These are phyloP conservation scores for Globisporangium heterothallicum DNA, from an alignment of 352 stramenopile genomes.

Conservation along the genomic window DNA sequence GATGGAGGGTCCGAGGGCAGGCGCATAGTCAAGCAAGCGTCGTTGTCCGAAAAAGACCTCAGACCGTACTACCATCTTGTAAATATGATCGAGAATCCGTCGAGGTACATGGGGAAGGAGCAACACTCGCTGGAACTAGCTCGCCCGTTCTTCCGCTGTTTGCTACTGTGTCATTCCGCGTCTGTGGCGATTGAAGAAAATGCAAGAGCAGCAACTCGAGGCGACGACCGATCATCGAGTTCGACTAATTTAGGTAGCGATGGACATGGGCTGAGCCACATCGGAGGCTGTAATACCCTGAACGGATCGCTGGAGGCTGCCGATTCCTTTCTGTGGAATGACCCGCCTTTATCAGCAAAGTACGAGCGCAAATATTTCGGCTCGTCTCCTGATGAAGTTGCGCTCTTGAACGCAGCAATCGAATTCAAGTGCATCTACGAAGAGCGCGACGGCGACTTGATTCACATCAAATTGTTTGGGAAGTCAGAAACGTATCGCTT, in stretches of 20 bases:
- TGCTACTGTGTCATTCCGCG: constrained; percentile 78
- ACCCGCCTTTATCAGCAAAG: constrained; percentile 25
- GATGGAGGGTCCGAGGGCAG: constrained; percentile 16
- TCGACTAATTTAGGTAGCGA: constrained; percentile 7
- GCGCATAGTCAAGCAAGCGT: constrained; percentile 32
- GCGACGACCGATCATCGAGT: constrained; percentile 5
- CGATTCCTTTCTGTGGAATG: constrained; percentile 8
- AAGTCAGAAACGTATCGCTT: constrained; percentile 69
- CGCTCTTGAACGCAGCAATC: constrained; percentile 64
- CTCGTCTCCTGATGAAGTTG: constrained; percentile 81
- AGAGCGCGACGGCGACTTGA: constrained; percentile 66
- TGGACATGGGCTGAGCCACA: constrained; percentile 12
- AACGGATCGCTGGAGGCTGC: constrained; percentile 16
- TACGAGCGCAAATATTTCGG: constrained; percentile 56
- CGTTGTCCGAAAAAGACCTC: constrained; percentile 64
- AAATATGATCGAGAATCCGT: constrained; percentile 63
- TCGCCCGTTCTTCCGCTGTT: constrained; percentile 72
- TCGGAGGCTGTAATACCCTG: constrained; percentile 18
- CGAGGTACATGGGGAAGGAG: constrained; percentile 43
- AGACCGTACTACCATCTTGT: constrained; percentile 55
- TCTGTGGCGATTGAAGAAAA: constrained; percentile 54
- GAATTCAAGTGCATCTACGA: constrained; percentile 83
- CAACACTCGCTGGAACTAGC: constrained; percentile 51
- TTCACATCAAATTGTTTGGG: constrained; percentile 75
- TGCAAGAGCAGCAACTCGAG: neutral